Conservation (phyloP, 805 yeast species). For the Nakazawaea molendinolei region DNA sequence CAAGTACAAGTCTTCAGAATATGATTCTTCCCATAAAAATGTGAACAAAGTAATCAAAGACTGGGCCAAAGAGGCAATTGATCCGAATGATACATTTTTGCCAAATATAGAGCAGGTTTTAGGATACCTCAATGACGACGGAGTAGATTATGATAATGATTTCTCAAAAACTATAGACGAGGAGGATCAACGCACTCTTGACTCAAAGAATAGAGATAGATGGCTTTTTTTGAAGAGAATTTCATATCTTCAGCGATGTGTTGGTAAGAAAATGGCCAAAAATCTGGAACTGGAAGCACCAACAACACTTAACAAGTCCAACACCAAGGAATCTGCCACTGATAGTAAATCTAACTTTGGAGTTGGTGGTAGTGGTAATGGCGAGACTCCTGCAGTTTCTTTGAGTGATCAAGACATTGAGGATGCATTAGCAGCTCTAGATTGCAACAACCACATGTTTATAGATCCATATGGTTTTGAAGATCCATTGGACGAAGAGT, state of each 20-base stretch:
- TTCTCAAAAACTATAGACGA: conserved; percentile 19
- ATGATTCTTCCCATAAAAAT: conserved; percentile 42
- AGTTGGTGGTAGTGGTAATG: conserved; percentile 10
- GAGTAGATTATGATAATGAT: conserved; percentile 24
- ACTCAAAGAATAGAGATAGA: conserved; percentile 45
- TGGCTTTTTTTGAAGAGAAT: conserved; percentile 69
- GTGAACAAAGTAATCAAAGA: conserved; percentile 49
- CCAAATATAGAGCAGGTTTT: conserved; percentile 55
- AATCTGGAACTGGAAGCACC: conserved; percentile 25
- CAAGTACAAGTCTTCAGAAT: conserved; percentile 41
- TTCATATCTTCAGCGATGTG: conserved; percentile 61
- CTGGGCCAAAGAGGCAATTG: conserved; percentile 43
- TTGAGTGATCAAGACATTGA: conserved; percentile 36
- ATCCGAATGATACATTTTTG: conserved; percentile 32
- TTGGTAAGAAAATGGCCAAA: conserved; percentile 40
- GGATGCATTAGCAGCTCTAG: conserved; percentile 32
- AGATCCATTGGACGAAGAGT: conserved; percentile 80
- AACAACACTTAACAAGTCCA: conserved; percentile 19
- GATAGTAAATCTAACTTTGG: conserved; percentile 9
- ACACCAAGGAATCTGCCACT: conserved; percentile 5
- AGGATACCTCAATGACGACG: conserved; percentile 45
- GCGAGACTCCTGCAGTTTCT: conserved; percentile 32
- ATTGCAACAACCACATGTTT: conserved; percentile 26
- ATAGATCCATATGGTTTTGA: conserved; percentile 85
- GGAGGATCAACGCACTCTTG: conserved; percentile 31